These are phyloP conservation scores for Wickerhamomyces ciferrii DNA, from an alignment of 805 yeast genomes.

Conservation along the genomic window DNA sequence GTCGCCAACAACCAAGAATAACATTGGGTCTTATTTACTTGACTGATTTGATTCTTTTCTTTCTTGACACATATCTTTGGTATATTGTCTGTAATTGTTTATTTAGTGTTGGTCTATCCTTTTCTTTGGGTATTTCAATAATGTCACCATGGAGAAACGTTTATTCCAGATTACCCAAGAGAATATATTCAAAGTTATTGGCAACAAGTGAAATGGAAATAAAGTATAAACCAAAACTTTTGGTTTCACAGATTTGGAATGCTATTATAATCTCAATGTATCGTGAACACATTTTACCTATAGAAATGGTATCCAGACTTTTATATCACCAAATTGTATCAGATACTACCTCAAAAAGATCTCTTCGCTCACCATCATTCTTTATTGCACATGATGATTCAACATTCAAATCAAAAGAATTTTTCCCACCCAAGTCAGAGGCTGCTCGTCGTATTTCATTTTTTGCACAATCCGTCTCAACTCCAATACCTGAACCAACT, in stretches of 20 bases:
- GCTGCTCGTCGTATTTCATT: constrained; percentile 81
- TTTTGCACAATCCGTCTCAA: constrained; percentile 85
- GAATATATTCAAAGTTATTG: constrained; percentile 69
- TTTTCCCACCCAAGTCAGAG: constrained; percentile 60
- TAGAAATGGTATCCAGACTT: constrained; percentile 66
- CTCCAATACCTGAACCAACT: constrained; percentile 73
- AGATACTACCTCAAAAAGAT: constrained; percentile 28
- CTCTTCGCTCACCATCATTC: constrained; percentile 67
- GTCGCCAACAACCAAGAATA: constrained; percentile 53
- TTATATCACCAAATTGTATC: constrained; percentile 38
- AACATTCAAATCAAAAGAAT: constrained; percentile 52
- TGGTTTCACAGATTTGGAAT: constrained; percentile 77
- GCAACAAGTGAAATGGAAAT: constrained; percentile 31
- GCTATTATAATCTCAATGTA: constrained; percentile 80
- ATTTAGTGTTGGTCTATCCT: constrained; percentile 65
- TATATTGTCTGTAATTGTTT: constrained; percentile 75
- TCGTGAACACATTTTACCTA: constrained; percentile 69
- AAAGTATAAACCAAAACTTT: constrained; percentile 40
- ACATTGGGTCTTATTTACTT: constrained; percentile 47
- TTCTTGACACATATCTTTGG: constrained; percentile 83
- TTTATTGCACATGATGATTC: constrained; percentile 83
- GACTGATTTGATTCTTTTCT: constrained; percentile 67
- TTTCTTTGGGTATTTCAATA: constrained; percentile 74
- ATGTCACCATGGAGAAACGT: constrained; percentile 89
- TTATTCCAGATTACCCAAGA: constrained; percentile 67